Base-by-base conservation (phyloP, 306 rosid species). In the Casuarina cunninghamiana region DNA sequence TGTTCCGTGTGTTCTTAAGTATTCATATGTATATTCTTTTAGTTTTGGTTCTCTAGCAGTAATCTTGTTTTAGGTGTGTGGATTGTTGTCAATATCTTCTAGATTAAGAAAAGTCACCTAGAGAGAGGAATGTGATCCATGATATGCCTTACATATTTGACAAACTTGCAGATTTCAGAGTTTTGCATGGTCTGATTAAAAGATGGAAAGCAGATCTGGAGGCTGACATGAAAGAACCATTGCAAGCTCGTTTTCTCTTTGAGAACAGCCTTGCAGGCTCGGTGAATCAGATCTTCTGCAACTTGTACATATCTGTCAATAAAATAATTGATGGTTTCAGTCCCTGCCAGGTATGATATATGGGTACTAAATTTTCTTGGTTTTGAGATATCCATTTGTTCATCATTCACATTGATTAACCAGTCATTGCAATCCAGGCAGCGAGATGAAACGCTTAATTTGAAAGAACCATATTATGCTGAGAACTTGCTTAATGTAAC, bases 111-210 rank as follows among this genome's bases (percentile, higher is more conserved):
- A 12, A 45, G 50, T 55, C 41, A 71, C 66, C 69, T 62, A 49
- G 37, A 71, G 37, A 71, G 53, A 45, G 66, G 72, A 41, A 19
- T 76, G 60, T 75, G 77, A 75, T 68, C 58, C 16, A 17, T 55
- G 54, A 42, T 71, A 65, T 63, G 60, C 65, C 63, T 73, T 10
- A 73, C 76, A 50, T 77, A 41, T 77, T 60, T 80, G 17, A 74
- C 69, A 65, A 72, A 67, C 37, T 76, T 84, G 88, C 95, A 92
- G 97, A 88, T 88, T 75, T 77, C 82, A 88, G 93, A 88, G 88
- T 84, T 79, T 83, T 90, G 84, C 92, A 84, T 76, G 66, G 86
- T 82, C 80, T 90, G 74, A 90, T 90, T 49, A 87, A 82, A 66
- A 85, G 81, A 69, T 92, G 97, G 93, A 71, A 90, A 72, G 89